Evolutionary conservation across 192 early-diverging fungal genomes (phyloP), one percentile per base, ranked within the genome.

Genomic region (Backusella parvicylindrica): DNA sequence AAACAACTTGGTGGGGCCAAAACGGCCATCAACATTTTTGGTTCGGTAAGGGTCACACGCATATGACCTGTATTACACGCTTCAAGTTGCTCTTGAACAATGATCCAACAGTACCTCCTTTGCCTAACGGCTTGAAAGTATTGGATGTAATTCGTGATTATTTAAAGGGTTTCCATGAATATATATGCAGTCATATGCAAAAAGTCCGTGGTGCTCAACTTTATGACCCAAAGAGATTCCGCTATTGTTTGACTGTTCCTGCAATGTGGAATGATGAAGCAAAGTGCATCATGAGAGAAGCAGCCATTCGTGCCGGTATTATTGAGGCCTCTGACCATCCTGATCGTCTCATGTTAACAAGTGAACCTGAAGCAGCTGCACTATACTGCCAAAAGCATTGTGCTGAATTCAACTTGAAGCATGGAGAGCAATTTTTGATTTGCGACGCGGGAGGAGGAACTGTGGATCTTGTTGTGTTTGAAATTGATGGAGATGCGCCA

Each of bases 361-460:
- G 72, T 18, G 77, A 79, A 56, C 78, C 84, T 12, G 84, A 85
- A 40, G 84, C 84, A 12, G 84, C 85, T 6, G 82, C 85, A 11
- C 72, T 86, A 50, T 86, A 84, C 31, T 86, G 85, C 37, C 77
- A 84, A 41, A 76, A 79, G 64, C 79, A 83, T 31, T 82, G 78
- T 28, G 82, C 82, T 31, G 80, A 86, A 41, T 84, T 84, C 41
- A 69, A 84, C 30, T 76, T 86, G 12, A 74, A 47, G 3, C 70
- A 81, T 47, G 85, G 82, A 9, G 80, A 82, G 21, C 79, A 79
- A 7, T 87, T 87, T 53, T 80, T 85, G 79, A 84, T 85, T 68
- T 84, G 84, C 69, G 86, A 87, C 74, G 83, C 82, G 40, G 86
- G 86, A 47, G 86, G 86, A 36, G 86, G 86, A 68, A 87, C 86